Base-by-base conservation (phyloP, 495 filamentous ascomycete genomes). In the Annulohypoxylon stygium region DNA sequence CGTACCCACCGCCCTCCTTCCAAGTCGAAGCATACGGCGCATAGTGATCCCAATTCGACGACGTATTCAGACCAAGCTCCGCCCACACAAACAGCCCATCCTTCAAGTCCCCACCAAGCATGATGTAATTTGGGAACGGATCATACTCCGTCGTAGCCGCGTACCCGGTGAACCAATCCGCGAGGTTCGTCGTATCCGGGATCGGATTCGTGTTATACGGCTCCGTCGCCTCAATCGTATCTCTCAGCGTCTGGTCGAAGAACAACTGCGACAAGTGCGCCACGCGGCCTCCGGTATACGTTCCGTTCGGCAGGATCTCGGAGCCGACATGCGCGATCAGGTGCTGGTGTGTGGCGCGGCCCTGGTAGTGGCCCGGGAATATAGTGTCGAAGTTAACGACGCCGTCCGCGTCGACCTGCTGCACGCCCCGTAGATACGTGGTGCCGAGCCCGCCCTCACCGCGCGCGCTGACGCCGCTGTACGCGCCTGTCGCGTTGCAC, bases 331-430 rank as follows among this genome's bases (percentile, higher is more conserved):
- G 85, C 5, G 84, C 84, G 25, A 85, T 75, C 25, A 89, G 73
- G 70, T 90, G 88, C 45, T 86, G 85, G 77, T 90, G 89, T 3
- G 81, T 88, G 3, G 88, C 84, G n/a, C 89, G 86, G 1, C 86
- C 87, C 1, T 81, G 75, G 73, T 90, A 91, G 78, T 89, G 86
- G 23, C 89, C 88, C 0, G 88, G 88, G 81, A 90, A 88, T 67
- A 87, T 85, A 11, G 85, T 87, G 64, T 86, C 83, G 73, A 90
- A 88, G 51, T 73, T 79, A 3, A 84, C 87, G 4, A 90, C 83
- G n/a, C 88, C 88, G 57, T 90, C 85, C 3, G 74, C 57, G 69
- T 89, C 81, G 30, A 83, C 84, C n/a, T 70, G 64, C 65, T 85
- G 83, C 33, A 88, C 79, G 36, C 87, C 88, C 33, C 88, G 85